These are phyloP conservation scores for Juncus effusus DNA, from an alignment of 176 grass and related monocot genomes.

Conservation along the genomic window DNA sequence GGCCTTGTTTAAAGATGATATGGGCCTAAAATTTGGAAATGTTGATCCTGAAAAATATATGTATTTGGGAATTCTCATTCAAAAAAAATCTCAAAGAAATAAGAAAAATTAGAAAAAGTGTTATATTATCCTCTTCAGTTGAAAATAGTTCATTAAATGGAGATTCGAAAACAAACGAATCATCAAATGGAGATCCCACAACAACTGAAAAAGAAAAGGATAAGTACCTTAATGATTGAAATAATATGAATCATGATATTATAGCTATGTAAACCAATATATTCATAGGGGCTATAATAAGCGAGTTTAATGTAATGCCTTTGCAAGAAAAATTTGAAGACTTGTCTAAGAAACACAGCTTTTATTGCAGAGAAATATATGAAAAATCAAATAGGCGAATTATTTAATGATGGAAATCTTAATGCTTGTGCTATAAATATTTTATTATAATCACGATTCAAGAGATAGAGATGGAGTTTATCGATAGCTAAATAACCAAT, in stretches of 20 bases:
- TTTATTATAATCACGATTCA: slow-evolving; percentile 7
- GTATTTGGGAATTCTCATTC: slow-evolving; percentile 50
- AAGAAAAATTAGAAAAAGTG: slow-evolving; percentile 60
- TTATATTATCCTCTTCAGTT: slow-evolving; percentile 38
- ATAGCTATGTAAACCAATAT: slow-evolving; percentile 32
- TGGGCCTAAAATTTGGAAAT: too few relatives aligned
- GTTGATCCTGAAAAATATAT: too few relatives aligned
- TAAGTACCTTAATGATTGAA: slow-evolving; percentile 12
- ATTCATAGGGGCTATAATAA: slow-evolving; percentile 35
- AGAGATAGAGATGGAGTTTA: too few relatives aligned
- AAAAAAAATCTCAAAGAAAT: slow-evolving; percentile 70
- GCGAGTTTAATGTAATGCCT: too few relatives aligned
- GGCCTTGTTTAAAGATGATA: too few relatives aligned
- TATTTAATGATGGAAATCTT: slow-evolving; percentile 68
- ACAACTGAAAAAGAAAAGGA: slow-evolving; percentile 27
- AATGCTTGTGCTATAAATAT: slow-evolving; percentile 56
- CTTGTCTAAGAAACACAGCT: too few relatives aligned
- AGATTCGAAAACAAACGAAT: slow-evolving; percentile 5
- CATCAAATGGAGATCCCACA: slow-evolving; percentile 19
- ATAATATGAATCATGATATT: slow-evolving; percentile 24
- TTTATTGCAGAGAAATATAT: too few relatives aligned
- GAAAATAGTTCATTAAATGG: slow-evolving; percentile 27
- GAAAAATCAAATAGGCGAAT: slow-evolving; percentile 14
- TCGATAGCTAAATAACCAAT: too few relatives aligned
- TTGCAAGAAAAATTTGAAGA: too few relatives aligned